Conservation (phyloP, 1,284 basidiomycete species). For the Tremellales sp. region DNA sequence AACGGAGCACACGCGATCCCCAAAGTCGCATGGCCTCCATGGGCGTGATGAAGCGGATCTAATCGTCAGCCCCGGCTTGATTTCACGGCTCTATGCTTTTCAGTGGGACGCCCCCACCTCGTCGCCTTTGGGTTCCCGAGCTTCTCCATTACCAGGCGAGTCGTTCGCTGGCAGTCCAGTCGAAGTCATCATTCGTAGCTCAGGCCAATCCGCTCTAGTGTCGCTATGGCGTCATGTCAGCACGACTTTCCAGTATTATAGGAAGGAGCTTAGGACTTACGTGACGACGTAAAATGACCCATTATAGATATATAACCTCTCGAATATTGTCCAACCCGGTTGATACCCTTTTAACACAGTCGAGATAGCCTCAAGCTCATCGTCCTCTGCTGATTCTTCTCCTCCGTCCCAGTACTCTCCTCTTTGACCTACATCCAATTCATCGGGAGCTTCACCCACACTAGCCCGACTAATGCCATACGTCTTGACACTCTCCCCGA, state of each 20-base stretch:
- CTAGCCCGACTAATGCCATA: conserved; percentile 4
- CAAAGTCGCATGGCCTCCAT: conserved; percentile 61
- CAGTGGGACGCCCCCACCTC: too few relatives aligned
- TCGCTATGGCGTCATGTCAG: conserved; percentile 15
- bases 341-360: conserved; percentile 37
- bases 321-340: conserved; percentile 46
- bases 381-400: conserved; percentile 23
- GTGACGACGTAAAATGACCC: conserved; percentile 66
- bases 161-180: conserved; percentile 60
- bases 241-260: background rate
- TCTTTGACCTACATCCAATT: conserved; percentile 4
- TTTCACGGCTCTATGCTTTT: conserved; percentile 20
- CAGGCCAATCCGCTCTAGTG: conserved; percentile 54
- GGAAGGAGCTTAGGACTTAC: too few relatives aligned
- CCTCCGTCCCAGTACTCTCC: conserved; percentile 11
- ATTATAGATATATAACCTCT: conserved; percentile 63
- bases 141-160: conserved; percentile 60
- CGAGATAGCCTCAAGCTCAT: conserved; percentile 20
- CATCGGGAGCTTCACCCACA: conserved; percentile 11
- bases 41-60: conserved; percentile 54
- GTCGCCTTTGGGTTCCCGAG: conserved; percentile 60
- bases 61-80: background rate
- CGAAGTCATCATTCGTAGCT: conserved; percentile 63
- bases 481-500: conserved; percentile 20
- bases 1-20: conserved; percentile 61